Percentiles rank a stretch among this genome's conserved stretches.
phyloP scores from a whole-genome alignment of 163 green algal species.

The Coccomyxa subellipsoidea region DNA sequence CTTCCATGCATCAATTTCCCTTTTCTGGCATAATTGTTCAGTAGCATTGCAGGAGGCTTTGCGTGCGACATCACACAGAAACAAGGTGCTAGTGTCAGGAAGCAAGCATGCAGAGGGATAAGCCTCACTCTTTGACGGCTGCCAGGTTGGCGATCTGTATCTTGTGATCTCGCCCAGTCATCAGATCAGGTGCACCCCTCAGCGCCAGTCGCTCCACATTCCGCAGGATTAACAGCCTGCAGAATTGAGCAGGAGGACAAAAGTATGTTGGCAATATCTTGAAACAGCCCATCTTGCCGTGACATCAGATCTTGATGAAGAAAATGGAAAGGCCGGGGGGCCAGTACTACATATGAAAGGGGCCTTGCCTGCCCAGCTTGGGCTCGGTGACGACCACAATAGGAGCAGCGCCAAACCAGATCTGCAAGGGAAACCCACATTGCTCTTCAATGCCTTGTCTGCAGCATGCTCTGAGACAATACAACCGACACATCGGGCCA shows the following conservation, averaged over 20 bases:
- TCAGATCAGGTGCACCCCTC: neutral
- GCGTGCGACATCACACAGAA: neutral
- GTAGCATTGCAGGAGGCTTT: neutral
- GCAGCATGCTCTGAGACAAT: too few relatives aligned
- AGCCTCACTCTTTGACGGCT: neutral
- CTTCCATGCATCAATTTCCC: too few relatives aligned
- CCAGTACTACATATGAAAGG: too few relatives aligned
- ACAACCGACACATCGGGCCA: too few relatives aligned
- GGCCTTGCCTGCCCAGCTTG: neutral
- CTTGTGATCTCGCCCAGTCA: neutral
- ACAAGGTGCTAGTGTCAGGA: neutral
- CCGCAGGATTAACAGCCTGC: neutral
- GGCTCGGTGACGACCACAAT: neutral
- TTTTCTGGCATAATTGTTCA: too few relatives aligned
- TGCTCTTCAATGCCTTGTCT: too few relatives aligned
- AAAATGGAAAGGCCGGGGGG: too few relatives aligned
- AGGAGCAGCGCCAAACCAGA: neutral
- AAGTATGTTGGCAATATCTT: too few relatives aligned
- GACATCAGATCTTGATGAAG: too few relatives aligned
- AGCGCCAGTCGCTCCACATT: neutral
- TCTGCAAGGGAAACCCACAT: neutral
- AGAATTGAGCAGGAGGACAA: too few relatives aligned
- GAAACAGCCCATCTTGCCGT: too few relatives aligned
- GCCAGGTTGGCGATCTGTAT: neutral
- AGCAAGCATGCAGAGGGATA: neutral